These are phyloP conservation scores for Candida khao-thaluensis DNA, from an alignment of 805 yeast genomes.

Conservation along the genomic window DNA sequence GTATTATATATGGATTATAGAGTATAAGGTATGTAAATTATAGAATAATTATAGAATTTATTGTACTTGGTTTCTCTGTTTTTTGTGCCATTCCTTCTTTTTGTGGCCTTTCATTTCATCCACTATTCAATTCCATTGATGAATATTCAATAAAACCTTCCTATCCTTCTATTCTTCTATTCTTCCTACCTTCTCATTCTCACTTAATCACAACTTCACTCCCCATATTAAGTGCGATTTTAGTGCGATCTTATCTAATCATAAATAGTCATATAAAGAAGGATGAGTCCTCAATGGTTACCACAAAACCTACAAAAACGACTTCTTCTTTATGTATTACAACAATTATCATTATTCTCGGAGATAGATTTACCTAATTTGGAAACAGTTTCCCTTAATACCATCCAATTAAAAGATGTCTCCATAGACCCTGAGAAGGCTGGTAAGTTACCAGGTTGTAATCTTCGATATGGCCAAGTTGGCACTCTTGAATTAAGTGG, in stretches of 20 bases:
- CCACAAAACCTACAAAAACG: slow-evolving; percentile 68
- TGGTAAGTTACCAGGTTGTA: slow-evolving; percentile 59
- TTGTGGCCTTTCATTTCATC: no score
- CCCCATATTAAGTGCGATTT: background rate
- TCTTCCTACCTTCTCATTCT: background rate
- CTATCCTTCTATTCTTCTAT: no score
- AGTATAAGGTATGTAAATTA: no score
- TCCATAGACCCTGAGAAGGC: slow-evolving; percentile 71
- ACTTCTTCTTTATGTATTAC: slow-evolving; percentile 72
- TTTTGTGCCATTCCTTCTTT: no score
- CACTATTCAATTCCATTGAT: no score
- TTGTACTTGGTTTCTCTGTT: no score
- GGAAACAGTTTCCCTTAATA: slow-evolving; percentile 67
- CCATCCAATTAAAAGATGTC: slow-evolving; percentile 55
- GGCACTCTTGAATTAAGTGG: slow-evolving; percentile 53
- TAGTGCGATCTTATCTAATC: slow-evolving; percentile 9
- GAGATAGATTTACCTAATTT: slow-evolving; percentile 77
- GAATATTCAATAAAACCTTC: no score
- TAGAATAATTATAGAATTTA: no score
- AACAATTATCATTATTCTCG: slow-evolving; percentile 78
- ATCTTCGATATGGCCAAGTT: slow-evolving; percentile 60
- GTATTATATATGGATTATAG: no score
- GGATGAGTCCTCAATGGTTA: slow-evolving; percentile 17
- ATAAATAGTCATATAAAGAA: background rate
- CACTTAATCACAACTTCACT: background rate